Percentiles rank a stretch among this genome's conserved stretches.
Evolutionary conservation across 2,329 filamentous ascomycete genomes (phyloP).

Genomic region (Knoxdaviesia proteae): DNA sequence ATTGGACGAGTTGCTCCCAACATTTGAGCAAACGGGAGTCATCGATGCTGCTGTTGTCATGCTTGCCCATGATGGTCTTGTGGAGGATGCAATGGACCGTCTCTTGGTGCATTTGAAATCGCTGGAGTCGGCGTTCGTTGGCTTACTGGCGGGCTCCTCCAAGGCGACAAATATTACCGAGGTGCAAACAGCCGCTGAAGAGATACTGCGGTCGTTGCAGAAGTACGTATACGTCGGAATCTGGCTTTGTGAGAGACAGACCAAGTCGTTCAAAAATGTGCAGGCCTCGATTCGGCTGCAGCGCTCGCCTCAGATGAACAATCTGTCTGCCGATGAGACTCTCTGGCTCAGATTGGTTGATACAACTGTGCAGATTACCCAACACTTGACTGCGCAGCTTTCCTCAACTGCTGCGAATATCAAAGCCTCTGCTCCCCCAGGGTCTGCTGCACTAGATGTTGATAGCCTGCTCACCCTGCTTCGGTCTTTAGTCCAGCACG

Average conservation of each 20-base stretch:
- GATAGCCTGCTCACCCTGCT: conserved; percentile 45
- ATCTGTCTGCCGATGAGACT: conserved; percentile 28
- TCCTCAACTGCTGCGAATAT: conserved; percentile 5
- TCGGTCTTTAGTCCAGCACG: conserved; percentile 66
- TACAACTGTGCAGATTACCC: conserved; percentile 40
- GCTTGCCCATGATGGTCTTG: conserved; percentile 71
- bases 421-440: background rate
- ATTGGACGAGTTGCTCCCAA: conserved; percentile 61
- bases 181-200: conserved; percentile 44
- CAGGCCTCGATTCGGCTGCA: too few species aligned
- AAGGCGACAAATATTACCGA: conserved; percentile 31
- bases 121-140: conserved; percentile 57
- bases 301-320: too few species aligned
- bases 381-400: conserved; percentile 30
- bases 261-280: conserved; percentile 31
- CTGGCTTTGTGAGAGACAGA: conserved; percentile 84
- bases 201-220: conserved; percentile 57
- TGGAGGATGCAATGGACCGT: conserved; percentile 64
- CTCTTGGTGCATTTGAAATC: conserved; percentile 64
- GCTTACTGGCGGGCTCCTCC: conserved; percentile 42
- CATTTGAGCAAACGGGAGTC: conserved; percentile 74
- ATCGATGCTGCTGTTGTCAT: conserved; percentile 85
- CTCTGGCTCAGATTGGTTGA: conserved; percentile 43
- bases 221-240: conserved; percentile 88
- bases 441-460: conserved; percentile 21